Conservation (phyloP, 345 rosid species). For the rapeseed (Brassica napus) region DNA sequence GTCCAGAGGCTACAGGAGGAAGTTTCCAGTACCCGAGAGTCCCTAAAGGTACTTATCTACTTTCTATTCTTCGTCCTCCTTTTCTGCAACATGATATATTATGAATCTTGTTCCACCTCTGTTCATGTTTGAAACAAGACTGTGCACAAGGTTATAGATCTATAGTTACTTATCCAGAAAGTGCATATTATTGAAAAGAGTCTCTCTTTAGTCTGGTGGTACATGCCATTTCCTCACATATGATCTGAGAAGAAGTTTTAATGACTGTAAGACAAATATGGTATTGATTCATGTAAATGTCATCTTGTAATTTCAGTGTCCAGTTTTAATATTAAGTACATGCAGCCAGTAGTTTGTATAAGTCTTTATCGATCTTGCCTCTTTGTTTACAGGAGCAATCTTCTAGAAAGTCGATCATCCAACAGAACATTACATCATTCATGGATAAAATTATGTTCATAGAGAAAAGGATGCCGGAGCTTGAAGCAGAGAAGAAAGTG, state of each 20-base stretch:
- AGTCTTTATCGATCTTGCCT: conserved; percentile 7
- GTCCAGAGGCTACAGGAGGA: conserved; percentile 68
- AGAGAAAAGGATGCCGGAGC: conserved; percentile 81
- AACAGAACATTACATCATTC: conserved; percentile 68
- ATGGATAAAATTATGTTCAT: conserved; percentile 69
- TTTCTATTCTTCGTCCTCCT: neutral
- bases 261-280: neutral
- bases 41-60: conserved; percentile 54
- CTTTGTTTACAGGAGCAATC: conserved; percentile 60
- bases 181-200: neutral
- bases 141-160: neutral
- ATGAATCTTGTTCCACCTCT: neutral
- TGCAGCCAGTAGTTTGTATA: neutral
- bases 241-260: neutral
- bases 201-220: neutral
- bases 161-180: neutral
- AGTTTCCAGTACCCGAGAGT: conserved; percentile 64
- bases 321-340: neutral
- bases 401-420: conserved; percentile 76
- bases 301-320: neutral
- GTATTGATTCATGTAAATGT: neutral
- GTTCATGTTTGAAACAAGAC: neutral
- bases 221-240: conserved; percentile 11
- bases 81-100: neutral
- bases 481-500: conserved; percentile 87